Evolutionary conservation across 257 asterid species (phyloP).

Genomic region (Przewalskia tangutica): DNA sequence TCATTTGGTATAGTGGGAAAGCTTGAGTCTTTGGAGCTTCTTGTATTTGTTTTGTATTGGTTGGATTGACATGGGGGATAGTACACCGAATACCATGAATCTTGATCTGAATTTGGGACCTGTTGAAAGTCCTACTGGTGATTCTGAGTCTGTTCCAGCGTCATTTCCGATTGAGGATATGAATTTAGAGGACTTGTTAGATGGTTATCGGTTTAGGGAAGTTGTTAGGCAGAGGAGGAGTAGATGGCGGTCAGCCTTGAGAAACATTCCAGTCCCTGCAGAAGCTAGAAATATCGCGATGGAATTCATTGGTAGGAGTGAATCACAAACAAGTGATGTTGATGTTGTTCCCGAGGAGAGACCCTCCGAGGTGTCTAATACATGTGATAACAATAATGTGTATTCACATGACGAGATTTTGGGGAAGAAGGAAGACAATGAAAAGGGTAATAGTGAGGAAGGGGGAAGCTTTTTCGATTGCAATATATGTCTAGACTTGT

Average conservation of each 20-base stretch:
- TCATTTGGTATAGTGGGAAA: slow-evolving; percentile 11
- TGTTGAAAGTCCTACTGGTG: slow-evolving; percentile 45
- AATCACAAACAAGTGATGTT: slow-evolving; percentile 66
- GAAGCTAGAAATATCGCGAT: slow-evolving; percentile 57
- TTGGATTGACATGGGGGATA: slow-evolving; percentile 46
- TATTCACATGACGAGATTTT: slow-evolving; percentile 31
- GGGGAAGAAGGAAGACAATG: slow-evolving; percentile 56
- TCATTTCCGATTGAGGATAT: slow-evolving; percentile 37
- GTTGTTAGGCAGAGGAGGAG: slow-evolving; percentile 47
- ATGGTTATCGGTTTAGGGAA: slow-evolving; percentile 41
- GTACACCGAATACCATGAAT: slow-evolving; percentile 52
- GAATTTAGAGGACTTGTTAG: slow-evolving; percentile 70
- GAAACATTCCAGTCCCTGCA: slow-evolving; percentile 54
- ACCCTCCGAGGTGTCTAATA: slow-evolving; percentile 29
- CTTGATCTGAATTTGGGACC: slow-evolving; percentile 97
- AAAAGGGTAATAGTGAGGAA: slow-evolving; percentile 41
- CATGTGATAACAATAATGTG: slow-evolving; percentile 41
- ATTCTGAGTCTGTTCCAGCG: slow-evolving; percentile 25
- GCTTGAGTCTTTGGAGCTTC: slow-evolving; percentile 5
- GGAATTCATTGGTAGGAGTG: slow-evolving; percentile 43
- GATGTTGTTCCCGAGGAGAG: slow-evolving; percentile 49
- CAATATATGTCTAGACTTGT: slow-evolving; percentile 85
- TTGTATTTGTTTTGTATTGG: not conserved
- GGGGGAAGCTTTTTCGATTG: slow-evolving; percentile 86
- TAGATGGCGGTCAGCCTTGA: slow-evolving; percentile 61